A percentile compares a stretch with the other conserved stretches of the same genome.
These are phyloP conservation scores for Novymonas esmeraldas DNA, from an alignment of 208 protist genomes.

Conservation along the genomic window DNA sequence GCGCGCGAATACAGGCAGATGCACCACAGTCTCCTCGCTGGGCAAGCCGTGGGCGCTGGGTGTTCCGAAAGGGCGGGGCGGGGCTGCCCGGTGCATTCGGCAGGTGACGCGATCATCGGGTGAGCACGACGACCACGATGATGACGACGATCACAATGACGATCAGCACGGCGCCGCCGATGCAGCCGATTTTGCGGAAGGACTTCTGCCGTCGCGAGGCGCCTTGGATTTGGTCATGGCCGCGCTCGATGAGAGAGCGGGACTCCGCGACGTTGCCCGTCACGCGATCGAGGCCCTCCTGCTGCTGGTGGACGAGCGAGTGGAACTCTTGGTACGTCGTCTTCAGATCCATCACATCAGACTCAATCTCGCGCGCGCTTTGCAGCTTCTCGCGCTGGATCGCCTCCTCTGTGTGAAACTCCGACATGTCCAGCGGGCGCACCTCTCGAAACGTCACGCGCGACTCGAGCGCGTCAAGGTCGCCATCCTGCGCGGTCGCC, in stretches of 20 bases:
- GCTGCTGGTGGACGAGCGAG: constrained; percentile 70
- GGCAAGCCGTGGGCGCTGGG: neutral
- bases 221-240: constrained; percentile 56
- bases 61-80: neutral
- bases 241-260: constrained; percentile 57
- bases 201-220: constrained; percentile 57
- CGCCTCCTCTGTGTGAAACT: constrained; percentile 74
- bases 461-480: constrained; percentile 25
- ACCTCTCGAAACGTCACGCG: constrained; percentile 53
- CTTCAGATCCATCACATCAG: constrained; percentile 75
- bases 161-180: constrained; percentile 52
- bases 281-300: constrained; percentile 57
- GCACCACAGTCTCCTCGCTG: too few species aligned
- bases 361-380: constrained; percentile 72
- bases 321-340: constrained; percentile 80
- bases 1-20: too few species aligned
- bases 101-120: neutral
- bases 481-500: constrained; percentile 6
- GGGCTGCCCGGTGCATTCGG: too few species aligned
- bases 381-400: constrained; percentile 75
- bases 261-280: constrained; percentile 58
- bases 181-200: constrained; percentile 70
- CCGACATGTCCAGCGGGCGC: constrained; percentile 51
- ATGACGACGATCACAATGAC: constrained; percentile 57
- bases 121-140: constrained; percentile 48